A percentile compares a stretch with the other conserved stretches of the same genome.
Conservation (phyloP, 371 early-diverging fungal species). For the Actinomortierella ambigua region DNA sequence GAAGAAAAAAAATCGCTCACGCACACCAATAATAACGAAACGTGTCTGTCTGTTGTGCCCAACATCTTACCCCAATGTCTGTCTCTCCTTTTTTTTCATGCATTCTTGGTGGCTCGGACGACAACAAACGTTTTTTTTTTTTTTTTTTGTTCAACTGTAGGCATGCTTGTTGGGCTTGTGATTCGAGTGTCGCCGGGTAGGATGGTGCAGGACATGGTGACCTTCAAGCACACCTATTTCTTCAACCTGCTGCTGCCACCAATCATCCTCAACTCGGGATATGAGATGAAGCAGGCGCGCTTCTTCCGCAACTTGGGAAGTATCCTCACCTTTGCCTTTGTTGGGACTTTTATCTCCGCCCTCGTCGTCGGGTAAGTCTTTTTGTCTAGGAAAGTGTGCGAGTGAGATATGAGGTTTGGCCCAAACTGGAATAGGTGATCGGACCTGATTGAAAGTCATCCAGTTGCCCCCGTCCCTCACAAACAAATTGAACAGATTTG, state of each 20-base stretch:
- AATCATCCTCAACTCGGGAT: constrained; percentile 94
- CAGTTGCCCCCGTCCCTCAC: too few relatives aligned
- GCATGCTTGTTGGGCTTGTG: constrained; percentile 86
- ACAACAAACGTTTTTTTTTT: background rate
- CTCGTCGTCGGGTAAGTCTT: constrained; percentile 78
- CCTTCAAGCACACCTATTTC: constrained; percentile 90
- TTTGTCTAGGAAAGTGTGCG: constrained; percentile 7
- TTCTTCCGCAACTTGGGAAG: constrained; percentile 90
- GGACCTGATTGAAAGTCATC: too few relatives aligned
- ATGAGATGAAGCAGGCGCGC: constrained; percentile 85
- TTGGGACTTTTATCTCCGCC: constrained; percentile 91
- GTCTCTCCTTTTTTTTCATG: background rate
- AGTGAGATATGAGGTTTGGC: too few relatives aligned
- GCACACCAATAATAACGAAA: too few relatives aligned
- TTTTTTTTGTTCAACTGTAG: constrained; percentile 43
- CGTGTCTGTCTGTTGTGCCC: too few relatives aligned
- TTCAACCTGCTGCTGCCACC: constrained; percentile 96
- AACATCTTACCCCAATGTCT: background rate
- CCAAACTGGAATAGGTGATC: too few relatives aligned
- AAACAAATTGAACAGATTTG: too few relatives aligned
- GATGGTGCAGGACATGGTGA: constrained; percentile 82
- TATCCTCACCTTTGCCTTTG: constrained; percentile 89
- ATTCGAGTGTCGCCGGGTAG: constrained; percentile 76
- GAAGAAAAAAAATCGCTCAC: too few relatives aligned
- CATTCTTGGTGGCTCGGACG: background rate